Evolutionary conservation across 1,139 yeast genomes (phyloP).

Genomic region (Saccharomycopsis hybrid): DNA sequence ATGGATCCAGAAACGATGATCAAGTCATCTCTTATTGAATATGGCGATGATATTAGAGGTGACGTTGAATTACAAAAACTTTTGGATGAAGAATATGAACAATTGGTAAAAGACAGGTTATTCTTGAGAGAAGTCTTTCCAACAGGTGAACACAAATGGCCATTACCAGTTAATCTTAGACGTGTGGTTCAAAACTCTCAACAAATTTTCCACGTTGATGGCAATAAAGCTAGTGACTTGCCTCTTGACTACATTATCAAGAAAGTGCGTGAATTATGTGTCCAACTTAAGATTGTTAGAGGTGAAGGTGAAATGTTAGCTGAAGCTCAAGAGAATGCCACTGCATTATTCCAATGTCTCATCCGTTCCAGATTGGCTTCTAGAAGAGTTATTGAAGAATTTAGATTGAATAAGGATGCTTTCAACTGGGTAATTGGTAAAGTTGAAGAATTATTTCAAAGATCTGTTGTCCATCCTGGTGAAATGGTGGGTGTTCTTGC

Average conservation of each 20-base stretch:
- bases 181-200: constrained; percentile 97
- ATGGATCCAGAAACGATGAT: constrained; percentile 62
- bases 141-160: constrained; percentile 96
- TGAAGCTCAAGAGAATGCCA: constrained; percentile 93
- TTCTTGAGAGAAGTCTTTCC: constrained; percentile 80
- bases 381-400: constrained; percentile 89
- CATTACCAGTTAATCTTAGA: constrained; percentile 92
- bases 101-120: constrained; percentile 67
- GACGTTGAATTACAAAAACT: constrained; percentile 76
- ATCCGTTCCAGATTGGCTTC: constrained; percentile 88
- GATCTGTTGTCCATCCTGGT: constrained; percentile 94
- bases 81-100: constrained; percentile 79
- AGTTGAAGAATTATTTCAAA: constrained; percentile 86
- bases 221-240: constrained; percentile 84
- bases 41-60: constrained; percentile 88
- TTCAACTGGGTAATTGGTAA: constrained; percentile 97
- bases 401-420: constrained; percentile 73
- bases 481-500: constrained; percentile 99
- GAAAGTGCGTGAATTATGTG: constrained; percentile 66
- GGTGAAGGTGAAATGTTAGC: constrained; percentile 67
- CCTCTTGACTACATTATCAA: constrained; percentile 72
- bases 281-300: constrained; percentile 68
- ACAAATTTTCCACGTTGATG: constrained; percentile 92
- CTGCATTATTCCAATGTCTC: constrained; percentile 82
- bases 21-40: constrained; percentile 70